Evolutionary conservation across 2,329 filamentous ascomycete species (phyloP), one percentile per base, ranked within the genome.

Genomic region (Clarireedia monteithiana): DNA sequence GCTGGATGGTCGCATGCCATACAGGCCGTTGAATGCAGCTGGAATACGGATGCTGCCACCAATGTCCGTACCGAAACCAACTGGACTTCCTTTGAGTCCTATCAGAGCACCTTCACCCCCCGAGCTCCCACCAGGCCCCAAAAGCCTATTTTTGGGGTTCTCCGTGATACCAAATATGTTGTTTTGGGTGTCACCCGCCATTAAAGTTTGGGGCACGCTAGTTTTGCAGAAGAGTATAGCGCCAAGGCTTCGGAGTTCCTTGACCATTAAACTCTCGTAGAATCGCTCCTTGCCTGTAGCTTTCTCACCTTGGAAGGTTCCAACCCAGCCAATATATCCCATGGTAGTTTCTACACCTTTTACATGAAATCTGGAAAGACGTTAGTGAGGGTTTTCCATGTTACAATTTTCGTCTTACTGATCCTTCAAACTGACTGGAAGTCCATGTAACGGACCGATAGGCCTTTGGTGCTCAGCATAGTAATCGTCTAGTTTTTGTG

Each of bases 301-400:
- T 57, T 75, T 75, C 44, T 74, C 70, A 50, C 79, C 82, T 67
- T 85, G 70, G 60, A 83, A 80, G 0, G 78, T 80, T 6, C 77
- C 78, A n/a, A 85, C 78, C 76, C 82, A 83, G 57, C 82, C 81
- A 24, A 85, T 73, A 63, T 85, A 86, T 12, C 82, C 83, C 74
- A 85, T 85, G 17, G 63, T 70, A 47, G 63, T 66, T 60, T 62
- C 66, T 24, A 65, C 68, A 56, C 62, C 69, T 58, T 59, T 69
- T 39, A 64, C 67, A 60, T 63, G 68, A 60, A 62, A 69, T 59
- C 53, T 55, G 10, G 6, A 39, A 20, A 46, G 0, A 45, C 9
- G 17, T 51, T 23, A 55, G 53, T 38, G 51, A 20, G 24, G 20
- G 4, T 17, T 12, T 26, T 9, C 6, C 30, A 2, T 1, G 5